Evolutionary conservation across 2,329 filamentous ascomycete genomes (phyloP), one percentile per base, ranked within the genome.

Genomic region (Penicillium capsulatum): DNA sequence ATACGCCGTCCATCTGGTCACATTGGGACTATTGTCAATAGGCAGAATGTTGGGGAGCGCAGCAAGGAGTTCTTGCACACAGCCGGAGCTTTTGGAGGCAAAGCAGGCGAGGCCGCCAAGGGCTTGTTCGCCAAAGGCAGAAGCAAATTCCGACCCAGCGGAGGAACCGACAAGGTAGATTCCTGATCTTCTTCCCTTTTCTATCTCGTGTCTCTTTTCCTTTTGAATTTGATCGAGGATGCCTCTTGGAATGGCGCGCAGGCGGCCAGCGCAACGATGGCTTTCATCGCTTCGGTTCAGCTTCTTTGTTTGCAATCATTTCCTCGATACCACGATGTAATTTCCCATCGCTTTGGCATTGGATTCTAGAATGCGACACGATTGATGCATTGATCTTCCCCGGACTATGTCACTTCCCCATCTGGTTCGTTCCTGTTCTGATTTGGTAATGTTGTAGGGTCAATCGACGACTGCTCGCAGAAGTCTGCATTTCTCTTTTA

Each of bases 121-220:
- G 91, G 90, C 36, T 67, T 96, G 49, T 83, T 96, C 64, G 88
- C 85, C 51, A 94, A 94, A 70, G 87, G 90, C 53, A 91, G 86
- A 69, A 91, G 79, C 69, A 91, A 87, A 66, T 81, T 95, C 58
- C 72, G 73, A 61, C 78, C 77, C n/a, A 45, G 47, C 49, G 80
- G 81, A 47, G 19, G 19, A 5, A 22, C 19, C 5, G 67, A 92
- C 67, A 94, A 94, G 86, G 86, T 90, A 85, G 88, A 87, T 81
- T 33, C 45, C 36, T 53, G 38, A 48, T 51, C 39, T 47, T 44
- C 45, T 46, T 39, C 44, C 34, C 26, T 40, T 48, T 40, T 39
- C 36, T 45, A 19, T 16, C 19, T 38, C 17, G 22, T 49, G 27
- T 27, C 45, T 39, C 33, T 36, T 33, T 45, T 29, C 28, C 19